A percentile compares a stretch with the other conserved stretches of the same genome.
phyloP scores from a whole-genome alignment of 495 filamentous ascomycete genomes.

The Lepidopterella palustris region DNA sequence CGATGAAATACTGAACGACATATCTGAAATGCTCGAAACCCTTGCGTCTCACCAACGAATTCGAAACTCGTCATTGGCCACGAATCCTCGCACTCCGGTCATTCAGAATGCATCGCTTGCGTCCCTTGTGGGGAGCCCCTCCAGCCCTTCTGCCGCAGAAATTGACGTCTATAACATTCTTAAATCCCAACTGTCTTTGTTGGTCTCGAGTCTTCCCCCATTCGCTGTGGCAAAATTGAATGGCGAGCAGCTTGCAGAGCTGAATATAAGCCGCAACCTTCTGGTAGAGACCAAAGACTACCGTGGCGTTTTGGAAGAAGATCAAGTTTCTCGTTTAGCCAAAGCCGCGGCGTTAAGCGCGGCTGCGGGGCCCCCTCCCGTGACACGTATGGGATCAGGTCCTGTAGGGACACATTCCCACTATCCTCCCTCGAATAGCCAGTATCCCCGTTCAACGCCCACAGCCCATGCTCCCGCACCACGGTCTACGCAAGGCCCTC shows the following conservation, averaged over 20 bases:
- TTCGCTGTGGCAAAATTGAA: conserved; percentile 81
- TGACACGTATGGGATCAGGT: conserved; percentile 16
- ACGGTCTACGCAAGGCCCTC: conserved; percentile 13
- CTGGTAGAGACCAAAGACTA: conserved; percentile 64
- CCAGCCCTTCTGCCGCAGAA: conserved; percentile 59
- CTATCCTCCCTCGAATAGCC: conserved; percentile 24
- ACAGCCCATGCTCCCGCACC: conserved; percentile 16
- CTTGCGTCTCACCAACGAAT: conserved; percentile 81
- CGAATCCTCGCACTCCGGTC: conserved; percentile 38
- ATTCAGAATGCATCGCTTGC: conserved; percentile 43
- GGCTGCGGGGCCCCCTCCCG: conserved; percentile 18
- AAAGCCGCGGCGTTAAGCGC: conserved; percentile 29
- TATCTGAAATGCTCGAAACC: conserved; percentile 79
- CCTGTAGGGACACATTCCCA: conserved; percentile 11
- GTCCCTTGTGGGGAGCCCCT: conserved; percentile 41
- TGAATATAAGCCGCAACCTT: conserved; percentile 79
- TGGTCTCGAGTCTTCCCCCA: conserved; percentile 72
- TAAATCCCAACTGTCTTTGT: conserved; percentile 61
- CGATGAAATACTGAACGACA: conserved; percentile 68
- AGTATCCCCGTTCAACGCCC: conserved; percentile 30
- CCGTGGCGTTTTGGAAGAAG: conserved; percentile 79
- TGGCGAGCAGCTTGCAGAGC: conserved; percentile 71
- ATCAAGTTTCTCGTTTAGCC: conserved; percentile 48
- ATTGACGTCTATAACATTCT: conserved; percentile 65
- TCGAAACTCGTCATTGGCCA: conserved; percentile 57